Evolutionary conservation across 768 basidiomycete species (phyloP), one percentile per base, ranked within the genome.

Genomic region (Lyophyllum shimeji): DNA sequence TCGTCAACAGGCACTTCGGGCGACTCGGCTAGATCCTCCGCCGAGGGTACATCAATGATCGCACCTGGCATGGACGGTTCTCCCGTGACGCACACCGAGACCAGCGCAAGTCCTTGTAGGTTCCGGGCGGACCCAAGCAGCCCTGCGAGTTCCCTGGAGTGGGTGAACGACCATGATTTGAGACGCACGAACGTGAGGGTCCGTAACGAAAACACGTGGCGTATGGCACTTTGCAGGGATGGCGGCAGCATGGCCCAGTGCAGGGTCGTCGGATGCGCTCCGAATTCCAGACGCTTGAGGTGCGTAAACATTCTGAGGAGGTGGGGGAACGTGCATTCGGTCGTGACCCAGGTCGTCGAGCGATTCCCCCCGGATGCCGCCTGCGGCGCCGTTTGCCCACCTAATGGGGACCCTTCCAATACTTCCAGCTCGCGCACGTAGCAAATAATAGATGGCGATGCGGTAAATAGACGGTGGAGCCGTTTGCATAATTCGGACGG

Each of bases 161-260:
- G 70, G 18, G 71, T 66, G 56, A 78, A 77, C 3, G 70, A 65
- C 74, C 75, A 78, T 6, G 69, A 71, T 42, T 74, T 71, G 12
- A 78, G 68, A 15, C 76, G 72, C 20, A 78, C 58, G 49, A 73
- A 76, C 6, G 66, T 70, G 21, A 78, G 67, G 7, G 73, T 68
- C 0, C 69, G 69, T 1, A 68, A 58, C 0, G 70, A 65, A 17
- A 78, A 63, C n/a, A 77, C 62, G 17, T 69, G 66, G 53, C 61
- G 69, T 6, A 78, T 60, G 6, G 75, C 75, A 21, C 63, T 60
- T 39, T 71, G 72, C 29, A 76, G 68, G 2, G 71, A 56, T 1
- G 69, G 64, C 4, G 72, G 71, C 20, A 78, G 65, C 2, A 70
- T 61, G 37, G 68, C 65, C 74, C 75, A 77, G 53, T 71, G 69